Base-by-base conservation (phyloP, 768 basidiomycete species). In the Rhodotorula babjevae region DNA sequence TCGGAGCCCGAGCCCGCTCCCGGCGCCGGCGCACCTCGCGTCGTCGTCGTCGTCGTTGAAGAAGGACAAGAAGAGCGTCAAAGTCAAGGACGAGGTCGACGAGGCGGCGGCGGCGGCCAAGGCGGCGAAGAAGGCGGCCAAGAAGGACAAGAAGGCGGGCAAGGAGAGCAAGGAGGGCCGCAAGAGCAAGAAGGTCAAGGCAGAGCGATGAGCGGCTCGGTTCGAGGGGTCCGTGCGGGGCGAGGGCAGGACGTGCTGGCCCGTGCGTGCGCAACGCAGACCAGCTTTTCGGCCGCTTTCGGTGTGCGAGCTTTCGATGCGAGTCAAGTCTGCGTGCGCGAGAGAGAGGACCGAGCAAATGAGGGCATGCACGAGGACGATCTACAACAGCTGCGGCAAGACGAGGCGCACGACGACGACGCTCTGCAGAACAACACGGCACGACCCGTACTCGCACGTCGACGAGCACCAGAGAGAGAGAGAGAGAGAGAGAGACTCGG, bases 101-200 rank as follows among this genome's bases (percentile, higher is more conserved):
- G 44, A 46, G 5, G 36, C 36, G 36, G 36, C 36, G 36, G 36
- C 36, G 36, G 36, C 36, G 36, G 67, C 67, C 23, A 47, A 53
- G 25, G 69, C 77, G 60, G 36, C 52, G 69, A 60, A 55, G 42
- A 69, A 61, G 56, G 52, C 27, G 63, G 58, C 46, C 72, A 71
- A 44, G 72, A 66, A 59, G 69, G 62, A 27, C 76, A 72, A n/a
- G 77, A 71, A 49, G 79, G 77, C 29, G 75, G 71, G 65, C 70
- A 63, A 61, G 63, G 60, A 21, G 74, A 77, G 57, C 71, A 56
- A 49, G 56, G 63, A 36, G 79, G 72, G 18, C 74, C 63, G 49
- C 76, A 74, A 74, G 72, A 69, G 42, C 61, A 72, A 74, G 74
- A 71, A 73, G 69, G 57, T 79, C 72, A 75, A 67, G 63, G 33